A percentile compares a stretch with the other conserved stretches of the same genome.
Evolutionary conservation across 371 early-diverging fungal species (phyloP).

Genomic region (Nematocida ironsii): DNA sequence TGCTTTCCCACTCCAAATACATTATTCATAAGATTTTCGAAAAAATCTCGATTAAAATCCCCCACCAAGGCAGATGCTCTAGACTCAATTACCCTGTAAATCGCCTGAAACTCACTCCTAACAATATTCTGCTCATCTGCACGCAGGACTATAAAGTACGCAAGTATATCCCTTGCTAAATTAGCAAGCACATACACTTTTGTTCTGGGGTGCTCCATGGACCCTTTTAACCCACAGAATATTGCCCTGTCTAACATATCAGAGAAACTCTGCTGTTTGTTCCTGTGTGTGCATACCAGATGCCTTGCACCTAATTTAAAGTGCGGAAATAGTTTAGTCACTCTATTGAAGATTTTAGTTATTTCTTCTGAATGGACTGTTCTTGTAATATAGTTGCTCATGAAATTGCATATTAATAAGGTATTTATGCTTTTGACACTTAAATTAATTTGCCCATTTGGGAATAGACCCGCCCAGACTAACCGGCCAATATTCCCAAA

Average conservation of each 20-base stretch:
- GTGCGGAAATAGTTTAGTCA: neutral
- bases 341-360: neutral
- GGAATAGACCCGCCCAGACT: too few species aligned
- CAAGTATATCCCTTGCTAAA: neutral
- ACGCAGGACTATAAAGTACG: neutral
- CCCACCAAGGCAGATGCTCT: neutral
- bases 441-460: too few species aligned
- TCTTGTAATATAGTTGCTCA: neutral
- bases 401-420: too few species aligned
- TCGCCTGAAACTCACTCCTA: neutral
- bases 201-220: neutral
- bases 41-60: constrained; percentile 25
- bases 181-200: neutral
- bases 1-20: constrained; percentile 12
- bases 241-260: constrained; percentile 7
- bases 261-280: neutral
- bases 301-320: neutral
- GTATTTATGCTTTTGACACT: too few species aligned
- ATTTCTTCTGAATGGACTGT: neutral
- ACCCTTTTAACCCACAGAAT: neutral
- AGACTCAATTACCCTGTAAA: neutral
- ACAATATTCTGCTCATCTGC: neutral
- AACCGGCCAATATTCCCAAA: too few species aligned
- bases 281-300: neutral
- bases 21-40: constrained; percentile 33